Evolutionary conservation across 306 rosid genomes (phyloP).

Genomic region (Cicer pinnatifidum): DNA sequence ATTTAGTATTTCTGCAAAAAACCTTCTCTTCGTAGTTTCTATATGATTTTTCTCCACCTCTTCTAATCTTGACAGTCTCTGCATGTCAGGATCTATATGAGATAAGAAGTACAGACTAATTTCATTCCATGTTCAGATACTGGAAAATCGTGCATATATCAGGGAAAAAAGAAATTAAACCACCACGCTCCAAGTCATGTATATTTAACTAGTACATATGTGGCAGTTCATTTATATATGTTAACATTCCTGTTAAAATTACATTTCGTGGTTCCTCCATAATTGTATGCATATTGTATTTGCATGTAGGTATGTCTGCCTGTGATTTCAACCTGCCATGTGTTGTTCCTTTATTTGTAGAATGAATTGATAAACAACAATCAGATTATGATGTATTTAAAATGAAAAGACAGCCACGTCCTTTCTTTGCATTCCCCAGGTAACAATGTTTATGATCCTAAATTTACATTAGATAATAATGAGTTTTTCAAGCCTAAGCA

Average conservation of each 20-base stretch:
- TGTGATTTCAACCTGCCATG: conserved; percentile 7
- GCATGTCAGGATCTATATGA: conserved; percentile 55
- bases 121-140: conserved; percentile 35
- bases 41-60: conserved; percentile 85
- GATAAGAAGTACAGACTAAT: conserved; percentile 43
- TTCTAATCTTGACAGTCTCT: conserved; percentile 87
- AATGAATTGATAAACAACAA: conserved; percentile 25
- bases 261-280: conserved; percentile 16
- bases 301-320: not conserved
- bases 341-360: conserved; percentile 31
- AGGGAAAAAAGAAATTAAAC: conserved; percentile 20
- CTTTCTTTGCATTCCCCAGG: conserved; percentile 16
- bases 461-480: conserved; percentile 37
- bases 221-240: conserved; percentile 6
- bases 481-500: conserved; percentile 23
- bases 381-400: conserved; percentile 12
- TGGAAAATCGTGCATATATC: conserved; percentile 33
- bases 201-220: conserved; percentile 24
- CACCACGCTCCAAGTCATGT: conserved; percentile 14
- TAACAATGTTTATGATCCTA: conserved; percentile 15
- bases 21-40: conserved; percentile 89
- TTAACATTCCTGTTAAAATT: conserved; percentile 25
- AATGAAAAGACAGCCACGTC: conserved; percentile 13
- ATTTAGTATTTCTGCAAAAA: conserved; percentile 87
- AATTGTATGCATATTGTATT: not conserved